These are phyloP conservation scores for Plasmodium inui DNA, from an alignment of 169 alveolate genomes.

Conservation along the genomic window DNA sequence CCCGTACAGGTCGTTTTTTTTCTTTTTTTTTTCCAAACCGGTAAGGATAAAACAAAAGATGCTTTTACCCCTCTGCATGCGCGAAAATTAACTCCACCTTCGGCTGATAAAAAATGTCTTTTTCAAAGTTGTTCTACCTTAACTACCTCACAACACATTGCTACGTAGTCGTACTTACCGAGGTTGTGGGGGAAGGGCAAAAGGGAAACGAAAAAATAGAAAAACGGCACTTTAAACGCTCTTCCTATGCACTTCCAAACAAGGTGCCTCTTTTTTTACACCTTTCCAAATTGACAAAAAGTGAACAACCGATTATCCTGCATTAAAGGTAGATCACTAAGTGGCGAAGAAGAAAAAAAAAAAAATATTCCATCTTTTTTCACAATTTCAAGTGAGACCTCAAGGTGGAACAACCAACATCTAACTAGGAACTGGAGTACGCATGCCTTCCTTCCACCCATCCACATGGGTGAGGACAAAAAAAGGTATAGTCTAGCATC, in stretches of 20 bases:
- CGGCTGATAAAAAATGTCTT: background rate
- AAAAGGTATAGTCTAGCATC: background rate
- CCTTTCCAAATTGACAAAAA: background rate
- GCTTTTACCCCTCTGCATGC: background rate
- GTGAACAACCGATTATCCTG: background rate
- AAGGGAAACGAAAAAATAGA: background rate
- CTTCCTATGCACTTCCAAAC: background rate
- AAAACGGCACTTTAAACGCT: background rate
- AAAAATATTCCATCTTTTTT: background rate
- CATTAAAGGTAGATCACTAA: background rate
- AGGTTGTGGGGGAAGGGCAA: background rate
- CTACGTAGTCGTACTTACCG: background rate
- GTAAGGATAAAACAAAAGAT: background rate
- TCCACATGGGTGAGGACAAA: background rate
- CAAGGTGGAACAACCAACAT: background rate
- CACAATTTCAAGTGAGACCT: background rate
- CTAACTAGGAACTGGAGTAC: background rate
- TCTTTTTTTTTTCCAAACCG: background rate
- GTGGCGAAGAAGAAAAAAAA: background rate
- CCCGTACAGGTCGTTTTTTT: background rate
- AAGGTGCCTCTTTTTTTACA: background rate
- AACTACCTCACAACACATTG: background rate
- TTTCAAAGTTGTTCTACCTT: background rate
- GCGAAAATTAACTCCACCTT: background rate
- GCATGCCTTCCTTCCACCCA: background rate